A percentile compares a stretch with the other conserved stretches of the same genome.
These are phyloP conservation scores for Fistulina hepatica DNA, from an alignment of 1,284 basidiomycete species.

Conservation along the genomic window DNA sequence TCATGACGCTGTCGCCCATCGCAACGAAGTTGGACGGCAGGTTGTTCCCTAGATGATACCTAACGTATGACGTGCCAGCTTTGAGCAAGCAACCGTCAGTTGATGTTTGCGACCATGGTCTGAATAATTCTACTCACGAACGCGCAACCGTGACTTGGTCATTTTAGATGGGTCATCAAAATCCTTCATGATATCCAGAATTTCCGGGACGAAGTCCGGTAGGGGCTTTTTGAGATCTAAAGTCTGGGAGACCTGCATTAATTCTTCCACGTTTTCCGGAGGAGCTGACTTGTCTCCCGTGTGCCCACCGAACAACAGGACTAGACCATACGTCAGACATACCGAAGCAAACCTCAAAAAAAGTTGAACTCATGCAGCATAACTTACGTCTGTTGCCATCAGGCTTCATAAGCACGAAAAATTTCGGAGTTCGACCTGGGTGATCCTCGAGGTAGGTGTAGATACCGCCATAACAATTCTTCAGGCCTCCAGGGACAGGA, in stretches of 20 bases:
- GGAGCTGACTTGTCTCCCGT: slow-evolving; percentile 11
- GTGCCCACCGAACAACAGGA: slow-evolving; percentile 13
- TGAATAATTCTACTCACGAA: slow-evolving; percentile 3
- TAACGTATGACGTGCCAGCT: slow-evolving; percentile 15
- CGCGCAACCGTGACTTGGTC: slow-evolving; percentile 9
- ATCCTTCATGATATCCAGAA: slow-evolving; percentile 16
- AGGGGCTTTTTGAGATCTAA: slow-evolving; percentile 8
- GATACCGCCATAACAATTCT: background rate
- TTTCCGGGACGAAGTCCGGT: slow-evolving; percentile 14
- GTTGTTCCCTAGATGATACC: slow-evolving; percentile 14
- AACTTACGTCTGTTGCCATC: background rate
- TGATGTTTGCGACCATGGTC: background rate
- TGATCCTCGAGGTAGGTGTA: background rate
- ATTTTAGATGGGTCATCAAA: slow-evolving; percentile 9
- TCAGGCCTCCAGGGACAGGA: slow-evolving; percentile 6
- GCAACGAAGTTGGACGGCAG: slow-evolving; percentile 19
- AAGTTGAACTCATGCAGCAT: background rate
- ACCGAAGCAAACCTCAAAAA: background rate
- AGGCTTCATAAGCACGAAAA: background rate
- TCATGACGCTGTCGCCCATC: slow-evolving; percentile 18
- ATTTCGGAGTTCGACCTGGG: background rate
- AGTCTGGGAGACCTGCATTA: slow-evolving; percentile 6
- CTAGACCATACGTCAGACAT: slow-evolving; percentile 1
- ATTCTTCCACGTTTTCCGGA: slow-evolving; percentile 12
- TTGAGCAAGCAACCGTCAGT: background rate